Evolutionary conservation across 805 yeast genomes (phyloP).

Genomic region (Suhomyces vadensis): DNA sequence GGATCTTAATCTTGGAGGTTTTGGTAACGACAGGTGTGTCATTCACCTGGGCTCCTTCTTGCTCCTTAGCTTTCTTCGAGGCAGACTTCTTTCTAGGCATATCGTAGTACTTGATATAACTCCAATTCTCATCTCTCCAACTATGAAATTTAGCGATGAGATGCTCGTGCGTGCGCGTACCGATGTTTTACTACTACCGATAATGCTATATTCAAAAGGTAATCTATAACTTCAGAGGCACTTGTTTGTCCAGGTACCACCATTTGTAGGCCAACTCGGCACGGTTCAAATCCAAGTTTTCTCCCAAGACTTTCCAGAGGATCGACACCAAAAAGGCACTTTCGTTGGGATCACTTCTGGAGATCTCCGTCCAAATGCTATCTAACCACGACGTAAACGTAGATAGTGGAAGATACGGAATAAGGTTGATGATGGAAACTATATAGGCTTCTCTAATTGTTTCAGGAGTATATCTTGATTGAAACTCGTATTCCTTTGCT

Average conservation of each 20-base stretch:
- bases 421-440: slow-evolving; percentile 46
- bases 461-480: slow-evolving; percentile 31
- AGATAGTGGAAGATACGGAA: slow-evolving; percentile 52
- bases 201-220: not conserved
- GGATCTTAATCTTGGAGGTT: slow-evolving; percentile 15
- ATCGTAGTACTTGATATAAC: not conserved
- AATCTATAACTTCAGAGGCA: slow-evolving; percentile 6
- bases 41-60: slow-evolving; percentile 14
- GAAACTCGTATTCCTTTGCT: slow-evolving; percentile 20
- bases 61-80: slow-evolving; percentile 64
- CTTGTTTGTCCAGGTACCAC: slow-evolving; percentile 54
- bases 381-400: slow-evolving; percentile 49
- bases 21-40: slow-evolving; percentile 20
- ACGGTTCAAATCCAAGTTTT: slow-evolving; percentile 57
- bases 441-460: slow-evolving; percentile 52
- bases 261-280: slow-evolving; percentile 56
- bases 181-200: not conserved
- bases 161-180: slow-evolving; percentile 4
- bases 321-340: slow-evolving; percentile 35
- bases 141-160: slow-evolving; percentile 17
- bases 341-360: slow-evolving; percentile 39
- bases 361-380: slow-evolving; percentile 38
- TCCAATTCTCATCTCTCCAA: slow-evolving; percentile 1
- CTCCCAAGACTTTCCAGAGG: slow-evolving; percentile 58
- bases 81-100: slow-evolving; percentile 92